A percentile compares a stretch with the other conserved stretches of the same genome.
Evolutionary conservation across 306 rosid genomes (phyloP).

Genomic region (Abrus precatorius): DNA sequence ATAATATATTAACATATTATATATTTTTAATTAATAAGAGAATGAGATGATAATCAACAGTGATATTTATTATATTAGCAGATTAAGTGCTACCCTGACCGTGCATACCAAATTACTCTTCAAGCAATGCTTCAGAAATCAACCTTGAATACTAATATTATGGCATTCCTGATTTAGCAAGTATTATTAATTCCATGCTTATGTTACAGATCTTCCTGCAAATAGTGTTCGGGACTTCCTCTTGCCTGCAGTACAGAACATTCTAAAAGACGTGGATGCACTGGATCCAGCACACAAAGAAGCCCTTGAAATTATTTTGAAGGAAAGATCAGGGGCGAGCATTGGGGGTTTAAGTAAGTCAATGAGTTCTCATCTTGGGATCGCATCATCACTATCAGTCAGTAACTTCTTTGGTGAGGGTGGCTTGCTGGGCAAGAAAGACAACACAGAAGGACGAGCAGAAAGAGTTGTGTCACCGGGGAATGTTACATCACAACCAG

Average conservation of each 20-base stretch:
- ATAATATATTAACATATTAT: neutral
- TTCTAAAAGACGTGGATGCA: slow-evolving; percentile 75
- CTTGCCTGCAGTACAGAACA: slow-evolving; percentile 79
- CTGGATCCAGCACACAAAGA: slow-evolving; percentile 98
- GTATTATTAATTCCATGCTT: slow-evolving; percentile 27
- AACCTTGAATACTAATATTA: neutral
- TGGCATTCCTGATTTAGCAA: neutral
- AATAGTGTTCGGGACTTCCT: slow-evolving; percentile 72
- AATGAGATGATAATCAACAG: neutral
- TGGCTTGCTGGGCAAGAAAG: slow-evolving; percentile 82
- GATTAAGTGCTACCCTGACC: neutral
- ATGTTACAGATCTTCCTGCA: slow-evolving; percentile 73
- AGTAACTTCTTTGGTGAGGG: slow-evolving; percentile 87
- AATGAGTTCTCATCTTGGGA: slow-evolving; percentile 72
- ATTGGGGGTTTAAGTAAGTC: slow-evolving; percentile 70
- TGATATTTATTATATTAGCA: neutral
- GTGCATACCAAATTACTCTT: neutral
- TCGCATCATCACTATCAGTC: slow-evolving; percentile 78
- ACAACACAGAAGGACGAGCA: slow-evolving; percentile 50
- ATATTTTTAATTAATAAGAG: neutral
- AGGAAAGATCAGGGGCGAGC: slow-evolving; percentile 84
- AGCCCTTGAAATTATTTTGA: slow-evolving; percentile 92
- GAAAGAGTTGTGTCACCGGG: slow-evolving; percentile 61
- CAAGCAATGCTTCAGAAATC: neutral
- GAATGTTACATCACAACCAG: slow-evolving; percentile 22